Conservation (phyloP, 1,284 basidiomycete genomes). For the Wallemia hederae region DNA sequence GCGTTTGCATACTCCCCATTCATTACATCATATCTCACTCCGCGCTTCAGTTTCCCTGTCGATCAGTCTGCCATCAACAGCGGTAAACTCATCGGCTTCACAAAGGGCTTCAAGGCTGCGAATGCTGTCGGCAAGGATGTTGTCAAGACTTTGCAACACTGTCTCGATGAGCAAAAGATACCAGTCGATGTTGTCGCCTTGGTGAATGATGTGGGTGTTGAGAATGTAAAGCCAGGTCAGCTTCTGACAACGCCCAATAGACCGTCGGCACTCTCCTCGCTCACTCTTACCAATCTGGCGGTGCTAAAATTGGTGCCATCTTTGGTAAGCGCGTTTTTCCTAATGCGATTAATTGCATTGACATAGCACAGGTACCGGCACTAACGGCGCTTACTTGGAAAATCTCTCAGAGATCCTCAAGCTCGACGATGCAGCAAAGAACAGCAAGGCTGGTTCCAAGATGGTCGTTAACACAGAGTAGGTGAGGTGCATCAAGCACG, state of each 20-base stretch:
- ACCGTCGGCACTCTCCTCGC: slow-evolving; percentile 85
- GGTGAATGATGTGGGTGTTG: slow-evolving; percentile 59
- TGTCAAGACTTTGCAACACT: slow-evolving; percentile 67
- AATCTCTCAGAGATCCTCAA: slow-evolving; percentile 57
- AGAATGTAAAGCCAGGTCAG: neutral
- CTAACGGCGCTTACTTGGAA: slow-evolving; percentile 91
- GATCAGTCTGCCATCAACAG: slow-evolving; percentile 76
- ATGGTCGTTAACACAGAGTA: slow-evolving; percentile 98
- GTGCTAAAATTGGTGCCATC: slow-evolving; percentile 43
- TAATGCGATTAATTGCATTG: slow-evolving; percentile 4
- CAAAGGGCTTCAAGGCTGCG: slow-evolving; percentile 77
- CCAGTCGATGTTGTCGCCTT: slow-evolving; percentile 79
- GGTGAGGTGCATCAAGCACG: slow-evolving; percentile 78
- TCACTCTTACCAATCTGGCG: slow-evolving; percentile 64
- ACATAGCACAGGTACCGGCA: slow-evolving; percentile 89
- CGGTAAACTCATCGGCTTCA: slow-evolving; percentile 79
- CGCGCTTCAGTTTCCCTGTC: slow-evolving; percentile 43
- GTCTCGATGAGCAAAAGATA: slow-evolving; percentile 74
- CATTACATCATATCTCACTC: neutral
- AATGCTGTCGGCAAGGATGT: slow-evolving; percentile 79
- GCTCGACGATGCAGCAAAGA: slow-evolving; percentile 23
- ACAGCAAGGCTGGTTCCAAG: slow-evolving; percentile 23
- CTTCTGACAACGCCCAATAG: slow-evolving; percentile 18
- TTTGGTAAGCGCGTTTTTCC: slow-evolving; percentile 13
- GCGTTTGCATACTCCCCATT: slow-evolving; percentile 5